phyloP scores from a whole-genome alignment of 2,329 filamentous ascomycete species.

The Stylonectria norvegica region DNA sequence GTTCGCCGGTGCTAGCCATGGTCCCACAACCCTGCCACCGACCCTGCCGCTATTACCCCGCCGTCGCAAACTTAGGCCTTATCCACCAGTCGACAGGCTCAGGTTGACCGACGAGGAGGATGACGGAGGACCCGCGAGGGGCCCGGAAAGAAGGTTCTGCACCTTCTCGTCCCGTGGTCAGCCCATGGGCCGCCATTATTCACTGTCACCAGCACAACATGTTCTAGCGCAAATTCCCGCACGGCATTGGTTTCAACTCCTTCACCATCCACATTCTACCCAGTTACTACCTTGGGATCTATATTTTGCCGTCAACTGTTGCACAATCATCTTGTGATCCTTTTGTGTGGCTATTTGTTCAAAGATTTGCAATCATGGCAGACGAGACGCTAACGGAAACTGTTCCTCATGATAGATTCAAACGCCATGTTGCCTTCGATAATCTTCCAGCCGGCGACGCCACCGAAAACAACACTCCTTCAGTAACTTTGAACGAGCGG shows the following conservation, averaged over 20 bases:
- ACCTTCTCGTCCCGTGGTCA: too few relatives aligned
- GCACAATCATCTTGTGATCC: constrained; percentile 1
- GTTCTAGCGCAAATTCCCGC: constrained; percentile 27
- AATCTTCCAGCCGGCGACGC: constrained; percentile 56
- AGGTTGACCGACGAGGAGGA: too few relatives aligned
- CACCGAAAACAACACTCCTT: constrained; percentile 58
- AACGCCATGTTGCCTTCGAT: constrained; percentile 59
- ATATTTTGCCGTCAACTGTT: constrained; percentile 10
- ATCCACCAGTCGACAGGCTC: too few relatives aligned
- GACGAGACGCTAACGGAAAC: constrained; percentile 44
- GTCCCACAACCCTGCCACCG: constrained; percentile 17
- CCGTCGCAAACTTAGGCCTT: constrained; percentile 25
- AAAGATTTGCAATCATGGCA: constrained; percentile 41
- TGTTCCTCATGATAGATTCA: constrained; percentile 50
- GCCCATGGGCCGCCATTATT: too few relatives aligned
- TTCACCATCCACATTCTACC: constrained; percentile 13
- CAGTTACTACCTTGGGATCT: too few relatives aligned
- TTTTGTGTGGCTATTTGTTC: too few relatives aligned
- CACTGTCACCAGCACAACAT: too few relatives aligned
- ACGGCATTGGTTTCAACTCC: constrained; percentile 10
- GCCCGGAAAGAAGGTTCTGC: too few relatives aligned
- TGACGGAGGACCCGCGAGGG: too few relatives aligned
- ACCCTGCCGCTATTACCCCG: too few relatives aligned
- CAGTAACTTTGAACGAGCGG: constrained; percentile 78
- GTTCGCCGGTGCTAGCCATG: constrained; percentile 14